phyloP scores from a whole-genome alignment of 345 rosid species.

The Diplotaxis tenuifolia region DNA sequence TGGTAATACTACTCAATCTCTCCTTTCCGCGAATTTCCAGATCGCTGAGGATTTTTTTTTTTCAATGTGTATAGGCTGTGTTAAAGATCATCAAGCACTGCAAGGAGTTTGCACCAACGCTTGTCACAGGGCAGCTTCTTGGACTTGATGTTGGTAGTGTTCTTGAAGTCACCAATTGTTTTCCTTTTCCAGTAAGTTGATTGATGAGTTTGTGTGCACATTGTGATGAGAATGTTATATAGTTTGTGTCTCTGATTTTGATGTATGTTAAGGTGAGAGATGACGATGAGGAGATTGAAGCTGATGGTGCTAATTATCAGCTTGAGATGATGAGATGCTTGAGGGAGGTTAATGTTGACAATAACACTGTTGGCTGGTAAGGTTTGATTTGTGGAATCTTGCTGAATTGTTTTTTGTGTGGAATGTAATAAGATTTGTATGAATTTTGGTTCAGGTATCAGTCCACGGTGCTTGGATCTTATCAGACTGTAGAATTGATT shows the following conservation, averaged over 20 bases:
- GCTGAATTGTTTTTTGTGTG: background rate
- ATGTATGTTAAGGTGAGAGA: conserved; percentile 55
- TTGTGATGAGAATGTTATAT: background rate
- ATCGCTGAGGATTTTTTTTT: background rate
- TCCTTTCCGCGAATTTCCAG: background rate
- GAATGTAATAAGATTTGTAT: background rate
- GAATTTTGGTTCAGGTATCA: conserved; percentile 68
- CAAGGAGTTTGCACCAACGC: conserved; percentile 91
- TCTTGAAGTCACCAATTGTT: conserved; percentile 97
- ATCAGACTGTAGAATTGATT: conserved; percentile 88
- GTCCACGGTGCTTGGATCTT: conserved; percentile 85
- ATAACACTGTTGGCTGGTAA: conserved; percentile 98
- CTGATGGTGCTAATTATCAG: conserved; percentile 98
- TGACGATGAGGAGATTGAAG: conserved; percentile 96
- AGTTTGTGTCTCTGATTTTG: background rate
- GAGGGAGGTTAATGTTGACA: conserved; percentile 97
- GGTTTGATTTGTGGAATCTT: conserved; percentile 9
- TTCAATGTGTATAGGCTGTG: conserved; percentile 60
- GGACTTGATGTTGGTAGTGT: conserved; percentile 98
- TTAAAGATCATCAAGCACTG: conserved; percentile 95
- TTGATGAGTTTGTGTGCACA: background rate
- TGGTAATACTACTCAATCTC: conserved; percentile 44
- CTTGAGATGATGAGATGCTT: conserved; percentile 99
- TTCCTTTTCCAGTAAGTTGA: conserved; percentile 90
- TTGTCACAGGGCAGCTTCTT: conserved; percentile 97